Conservation (phyloP, 1,284 basidiomycete species). For the Coriolopsis trogii region DNA sequence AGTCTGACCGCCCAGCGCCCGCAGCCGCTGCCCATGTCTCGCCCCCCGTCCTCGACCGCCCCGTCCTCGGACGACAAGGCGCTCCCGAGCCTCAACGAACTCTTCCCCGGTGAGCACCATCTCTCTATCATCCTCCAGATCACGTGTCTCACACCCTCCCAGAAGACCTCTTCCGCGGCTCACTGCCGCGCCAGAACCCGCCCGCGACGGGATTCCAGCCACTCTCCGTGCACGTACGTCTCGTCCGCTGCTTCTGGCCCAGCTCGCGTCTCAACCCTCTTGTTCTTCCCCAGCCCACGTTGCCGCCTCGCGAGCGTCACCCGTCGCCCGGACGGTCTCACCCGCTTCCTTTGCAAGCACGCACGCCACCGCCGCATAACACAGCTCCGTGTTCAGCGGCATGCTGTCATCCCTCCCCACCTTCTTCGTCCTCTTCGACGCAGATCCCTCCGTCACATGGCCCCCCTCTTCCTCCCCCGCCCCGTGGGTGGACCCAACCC, state of each 20-base stretch:
- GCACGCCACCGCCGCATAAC: slow-evolving; percentile 7
- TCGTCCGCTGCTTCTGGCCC: neutral
- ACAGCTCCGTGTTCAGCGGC: slow-evolving; percentile 1
- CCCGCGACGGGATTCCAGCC: slow-evolving; percentile 14
- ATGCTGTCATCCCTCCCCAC: slow-evolving; percentile 4
- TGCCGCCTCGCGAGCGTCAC: neutral
- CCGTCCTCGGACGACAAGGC: slow-evolving; percentile 15
- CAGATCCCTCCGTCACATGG: slow-evolving; percentile 6
- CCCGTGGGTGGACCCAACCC: slow-evolving; percentile 2
- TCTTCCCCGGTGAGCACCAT: slow-evolving; percentile 28
- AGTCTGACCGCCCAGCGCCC: too few species aligned
- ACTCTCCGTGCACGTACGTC: slow-evolving; percentile 11
- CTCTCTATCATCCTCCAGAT: neutral
- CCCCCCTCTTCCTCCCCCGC: neutral
- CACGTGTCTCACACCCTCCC: slow-evolving; percentile 6
- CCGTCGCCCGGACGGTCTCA: slow-evolving; percentile 1
- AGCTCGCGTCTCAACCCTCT: neutral
- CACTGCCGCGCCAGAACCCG: slow-evolving; percentile 9
- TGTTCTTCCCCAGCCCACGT: neutral
- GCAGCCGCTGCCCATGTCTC: slow-evolving; percentile 13
- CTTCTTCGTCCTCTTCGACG: slow-evolving; percentile 5
- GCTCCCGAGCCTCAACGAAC: slow-evolving; percentile 34
- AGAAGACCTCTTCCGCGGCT: slow-evolving; percentile 28
- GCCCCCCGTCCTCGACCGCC: slow-evolving; percentile 10
- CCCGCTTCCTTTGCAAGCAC: neutral